Evolutionary conservation across 768 basidiomycete species (phyloP).

Genomic region (Suillus tomentosus): DNA sequence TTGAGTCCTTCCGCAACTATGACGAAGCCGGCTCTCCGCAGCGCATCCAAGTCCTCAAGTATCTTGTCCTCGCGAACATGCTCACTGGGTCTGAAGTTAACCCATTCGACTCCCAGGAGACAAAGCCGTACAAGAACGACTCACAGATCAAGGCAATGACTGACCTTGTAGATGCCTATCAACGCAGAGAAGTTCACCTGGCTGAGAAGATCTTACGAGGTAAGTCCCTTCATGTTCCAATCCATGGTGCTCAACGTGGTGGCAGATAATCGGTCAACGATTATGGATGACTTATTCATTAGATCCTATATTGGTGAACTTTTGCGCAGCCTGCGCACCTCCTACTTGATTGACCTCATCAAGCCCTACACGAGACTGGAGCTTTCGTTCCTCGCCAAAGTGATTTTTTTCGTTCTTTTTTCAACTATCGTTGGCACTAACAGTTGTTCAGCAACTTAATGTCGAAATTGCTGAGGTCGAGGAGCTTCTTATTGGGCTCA

Average conservation of each 20-base stretch:
- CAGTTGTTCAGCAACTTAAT: slow-evolving; percentile 78
- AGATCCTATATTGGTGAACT: slow-evolving; percentile 95
- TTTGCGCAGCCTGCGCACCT: slow-evolving; percentile 88
- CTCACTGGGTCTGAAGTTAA: slow-evolving; percentile 97
- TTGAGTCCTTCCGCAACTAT: slow-evolving; percentile 98
- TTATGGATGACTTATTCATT: slow-evolving; percentile 96
- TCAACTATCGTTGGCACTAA: slow-evolving; percentile 1
- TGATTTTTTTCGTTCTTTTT: slow-evolving; percentile 33
- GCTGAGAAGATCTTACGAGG: slow-evolving; percentile 95
- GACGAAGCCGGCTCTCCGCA: slow-evolving; percentile 98
- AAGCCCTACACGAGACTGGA: slow-evolving; percentile 97
- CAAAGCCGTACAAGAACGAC: slow-evolving; percentile 96
- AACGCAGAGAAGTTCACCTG: slow-evolving; percentile 93
- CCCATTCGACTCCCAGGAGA: slow-evolving; percentile 99
- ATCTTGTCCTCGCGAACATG: slow-evolving; percentile 97
- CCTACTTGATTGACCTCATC: slow-evolving; percentile 97
- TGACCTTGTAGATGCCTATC: slow-evolving; percentile 94
- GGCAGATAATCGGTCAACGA: slow-evolving; percentile 88
- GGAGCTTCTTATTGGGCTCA: slow-evolving; percentile 89
- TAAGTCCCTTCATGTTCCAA: slow-evolving; percentile 31
- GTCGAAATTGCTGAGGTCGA: slow-evolving; percentile 92
- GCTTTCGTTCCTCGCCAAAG: slow-evolving; percentile 90
- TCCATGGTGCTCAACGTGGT: slow-evolving; percentile 8
- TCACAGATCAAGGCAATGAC: slow-evolving; percentile 99
- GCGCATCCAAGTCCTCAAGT: slow-evolving; percentile 97